phyloP scores from a whole-genome alignment of 192 early-diverging fungal genomes.

The Phlyctochytrium arcticum region DNA sequence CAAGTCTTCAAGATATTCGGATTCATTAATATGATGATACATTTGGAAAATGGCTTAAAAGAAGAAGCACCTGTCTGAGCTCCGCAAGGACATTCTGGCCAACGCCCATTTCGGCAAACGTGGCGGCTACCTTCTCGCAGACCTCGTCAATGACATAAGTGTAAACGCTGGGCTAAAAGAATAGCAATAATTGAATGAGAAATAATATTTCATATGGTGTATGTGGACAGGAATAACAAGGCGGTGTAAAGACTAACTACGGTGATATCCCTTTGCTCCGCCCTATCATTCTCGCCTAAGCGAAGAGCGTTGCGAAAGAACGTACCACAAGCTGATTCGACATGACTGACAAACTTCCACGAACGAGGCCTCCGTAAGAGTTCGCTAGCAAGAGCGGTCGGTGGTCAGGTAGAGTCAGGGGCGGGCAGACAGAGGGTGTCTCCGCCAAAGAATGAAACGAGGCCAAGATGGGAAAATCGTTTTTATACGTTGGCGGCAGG shows the following conservation, averaged over 20 bases:
- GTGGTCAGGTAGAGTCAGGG: too few species aligned
- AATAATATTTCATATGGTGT: not conserved
- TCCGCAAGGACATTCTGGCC: constrained; percentile 83
- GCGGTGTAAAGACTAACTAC: not conserved
- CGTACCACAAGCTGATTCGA: constrained; percentile 21
- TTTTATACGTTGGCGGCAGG: too few species aligned
- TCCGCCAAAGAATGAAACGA: too few species aligned
- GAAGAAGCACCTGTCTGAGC: constrained; percentile 64
- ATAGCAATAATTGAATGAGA: not conserved
- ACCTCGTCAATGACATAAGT: constrained; percentile 91
- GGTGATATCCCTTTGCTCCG: not conserved
- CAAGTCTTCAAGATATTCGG: constrained; percentile 44
- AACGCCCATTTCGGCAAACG: constrained; percentile 89
- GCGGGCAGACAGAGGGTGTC: too few species aligned
- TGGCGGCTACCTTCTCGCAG: constrained; percentile 74
- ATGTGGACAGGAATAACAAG: not conserved
- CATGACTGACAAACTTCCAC: too few species aligned
- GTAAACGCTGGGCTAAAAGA: constrained; percentile 48
- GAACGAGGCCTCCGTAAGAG: too few species aligned
- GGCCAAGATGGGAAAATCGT: too few species aligned
- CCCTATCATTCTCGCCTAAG: too few species aligned
- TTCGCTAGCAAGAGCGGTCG: too few species aligned
- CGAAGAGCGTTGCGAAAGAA: not conserved
- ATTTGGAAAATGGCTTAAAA: constrained; percentile 1
- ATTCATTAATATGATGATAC: too few species aligned